Percentiles rank a stretch among this genome's conserved stretches.
These are phyloP conservation scores for Polygonum maritimum DNA, from an alignment of 148 eudicot genomes.

Conservation along the genomic window DNA sequence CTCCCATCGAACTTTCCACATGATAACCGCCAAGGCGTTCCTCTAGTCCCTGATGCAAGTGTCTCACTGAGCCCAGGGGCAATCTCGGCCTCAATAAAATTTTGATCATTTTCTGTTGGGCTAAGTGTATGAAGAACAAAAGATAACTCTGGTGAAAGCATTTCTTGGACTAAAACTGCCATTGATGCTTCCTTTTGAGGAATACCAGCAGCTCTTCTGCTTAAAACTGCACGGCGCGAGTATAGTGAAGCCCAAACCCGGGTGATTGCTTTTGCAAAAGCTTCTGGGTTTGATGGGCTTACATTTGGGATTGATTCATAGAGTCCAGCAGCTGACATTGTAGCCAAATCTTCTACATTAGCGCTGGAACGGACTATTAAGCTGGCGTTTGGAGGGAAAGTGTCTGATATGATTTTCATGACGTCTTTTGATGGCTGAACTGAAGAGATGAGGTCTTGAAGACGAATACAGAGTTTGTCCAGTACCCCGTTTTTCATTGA, in stretches of 20 bases:
- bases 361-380: conserved; percentile 94
- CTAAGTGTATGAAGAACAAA: conserved; percentile 87
- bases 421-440: conserved; percentile 34
- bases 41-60: conserved; percentile 81
- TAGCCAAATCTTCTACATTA: conserved; percentile 91
- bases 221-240: conserved; percentile 89
- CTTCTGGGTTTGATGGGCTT: conserved; percentile 59
- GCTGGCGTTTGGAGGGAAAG: conserved; percentile 39
- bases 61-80: conserved; percentile 96
- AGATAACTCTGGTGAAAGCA: conserved; percentile 76
- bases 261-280: conserved; percentile 53
- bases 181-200: conserved; percentile 62
- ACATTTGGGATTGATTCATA: conserved; percentile 93
- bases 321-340: conserved; percentile 97
- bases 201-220: conserved; percentile 71
- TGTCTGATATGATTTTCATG: conserved; percentile 32
- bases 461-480: conserved; percentile 49
- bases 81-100: conserved; percentile 69
- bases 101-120: conserved; percentile 58
- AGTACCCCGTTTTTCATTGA: conserved; percentile 59
- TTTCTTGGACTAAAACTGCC: conserved; percentile 85
- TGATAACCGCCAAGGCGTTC: conserved; percentile 86
- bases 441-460: conserved; percentile 58
- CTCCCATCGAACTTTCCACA: conserved; percentile 60
- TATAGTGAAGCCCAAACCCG: conserved; percentile 89